Base-by-base conservation (phyloP, 495 filamentous ascomycete species). In the Aspergillus haitiensis region DNA sequence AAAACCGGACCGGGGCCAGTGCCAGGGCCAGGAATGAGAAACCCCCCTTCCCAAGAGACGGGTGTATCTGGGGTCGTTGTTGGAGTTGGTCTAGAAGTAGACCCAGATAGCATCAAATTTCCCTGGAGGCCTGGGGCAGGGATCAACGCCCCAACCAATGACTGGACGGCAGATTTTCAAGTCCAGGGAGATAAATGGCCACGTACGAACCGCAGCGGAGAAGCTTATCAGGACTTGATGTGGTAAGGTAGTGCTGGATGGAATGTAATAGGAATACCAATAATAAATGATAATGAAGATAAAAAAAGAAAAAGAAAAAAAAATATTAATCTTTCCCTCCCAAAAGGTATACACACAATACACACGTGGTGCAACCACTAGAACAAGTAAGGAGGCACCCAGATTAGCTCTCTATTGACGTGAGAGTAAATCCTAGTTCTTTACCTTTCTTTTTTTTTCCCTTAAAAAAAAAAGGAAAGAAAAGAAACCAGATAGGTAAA, bases 221-320 rank as follows among this genome's bases (percentile, higher is more conserved):
- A 67, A 64, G 65, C 68, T 70, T 72, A 69, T 72, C 68, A 64
- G 62, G 44, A 34, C 16, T 15, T 18, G 35, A 45, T 9, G 46
- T 34, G n/a, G 37, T 11, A 52, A 48, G 27, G 39, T 13, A 16
- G 2, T n/a, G 47, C 27, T 12, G 36, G 50, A 27, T 13, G 46
- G 15, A 27, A 60, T 27, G 21, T 37, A 44, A 40, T 55, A 15
- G 32, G 18, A 48, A 47, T 37, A 54, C 15, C 44, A 46, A 61
- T 40, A 35, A 45, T 12, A 21, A 27, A 50, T 61, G 37, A 52
- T 61, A 52, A 56, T 56, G 46, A 16, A 61, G 55, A 45, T 5
- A 45, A 57, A 33, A 31, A 45, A 37, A 46, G 47, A 18, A 16
- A 50, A 47, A 47, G 16, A n/a, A 46, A 47, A 18, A 21, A 21